Conservation (phyloP, 441 rosid species). For the Cnidoscolus chayamansa region DNA sequence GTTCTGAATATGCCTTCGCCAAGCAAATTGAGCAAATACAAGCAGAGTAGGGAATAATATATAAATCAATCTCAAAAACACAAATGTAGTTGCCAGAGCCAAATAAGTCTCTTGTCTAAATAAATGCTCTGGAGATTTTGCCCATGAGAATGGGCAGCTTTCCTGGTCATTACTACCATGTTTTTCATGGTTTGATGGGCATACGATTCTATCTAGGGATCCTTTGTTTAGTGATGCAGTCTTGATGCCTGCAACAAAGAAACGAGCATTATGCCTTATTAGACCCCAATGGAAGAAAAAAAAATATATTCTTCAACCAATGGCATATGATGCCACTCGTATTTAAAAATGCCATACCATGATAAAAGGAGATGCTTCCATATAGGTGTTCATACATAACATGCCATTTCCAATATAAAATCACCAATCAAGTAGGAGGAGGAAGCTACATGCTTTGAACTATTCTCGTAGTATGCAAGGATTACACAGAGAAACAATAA, state of each 20-base stretch:
- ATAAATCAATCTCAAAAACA: conserved; percentile 54
- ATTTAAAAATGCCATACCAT: neutral
- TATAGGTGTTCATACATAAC: neutral
- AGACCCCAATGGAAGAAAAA: conserved; percentile 8
- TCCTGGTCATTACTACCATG: conserved; percentile 51
- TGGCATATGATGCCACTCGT: neutral
- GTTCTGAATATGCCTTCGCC: conserved; percentile 52
- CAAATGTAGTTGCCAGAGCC: conserved; percentile 66
- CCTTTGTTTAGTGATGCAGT: conserved; percentile 38
- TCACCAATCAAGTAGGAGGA: neutral
- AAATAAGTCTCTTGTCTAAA: conserved; percentile 77
- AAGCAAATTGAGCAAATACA: conserved; percentile 36
- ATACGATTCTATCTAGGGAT: conserved; percentile 39
- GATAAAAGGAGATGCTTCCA: neutral
- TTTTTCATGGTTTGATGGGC: conserved; percentile 45
- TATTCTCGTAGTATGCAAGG: neutral
- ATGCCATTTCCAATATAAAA: neutral
- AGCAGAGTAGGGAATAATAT: conserved; percentile 51
- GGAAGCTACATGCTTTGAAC: neutral
- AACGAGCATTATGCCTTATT: conserved; percentile 18
- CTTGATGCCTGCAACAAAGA: conserved; percentile 51
- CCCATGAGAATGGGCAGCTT: conserved; percentile 91
- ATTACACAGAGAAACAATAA: neutral
- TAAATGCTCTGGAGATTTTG: conserved; percentile 89
- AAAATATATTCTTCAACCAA: neutral